Conservation (phyloP, 169 alveolate species). For the Plasmodium ovale region DNA sequence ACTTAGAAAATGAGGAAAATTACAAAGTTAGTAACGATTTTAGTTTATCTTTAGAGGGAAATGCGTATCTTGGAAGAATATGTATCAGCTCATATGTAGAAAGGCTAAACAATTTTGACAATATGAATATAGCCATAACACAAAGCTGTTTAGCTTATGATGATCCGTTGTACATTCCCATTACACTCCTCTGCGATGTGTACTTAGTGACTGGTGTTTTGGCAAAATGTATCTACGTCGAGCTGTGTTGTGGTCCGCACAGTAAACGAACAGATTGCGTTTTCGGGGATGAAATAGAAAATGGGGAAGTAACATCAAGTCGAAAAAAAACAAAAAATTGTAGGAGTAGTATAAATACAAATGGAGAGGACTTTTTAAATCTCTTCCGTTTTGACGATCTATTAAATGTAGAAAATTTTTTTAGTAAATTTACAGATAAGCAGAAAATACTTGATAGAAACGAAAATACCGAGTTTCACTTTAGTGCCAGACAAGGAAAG, state of each 20-base stretch:
- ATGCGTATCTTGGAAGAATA: slow-evolving; percentile 89
- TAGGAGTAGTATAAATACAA: not conserved
- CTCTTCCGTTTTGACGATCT: slow-evolving; percentile 64
- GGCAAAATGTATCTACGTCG: slow-evolving; percentile 78
- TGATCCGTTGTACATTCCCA: slow-evolving; percentile 87
- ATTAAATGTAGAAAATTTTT: slow-evolving; percentile 48
- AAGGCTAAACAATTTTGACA: slow-evolving; percentile 85
- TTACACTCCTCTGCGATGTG: slow-evolving; percentile 88
- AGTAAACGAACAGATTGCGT: slow-evolving; percentile 88
- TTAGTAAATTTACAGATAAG: slow-evolving; percentile 69
- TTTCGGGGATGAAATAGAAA: slow-evolving; percentile 33
- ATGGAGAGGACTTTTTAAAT: slow-evolving; percentile 9
- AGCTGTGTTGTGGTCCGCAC: slow-evolving; percentile 89
- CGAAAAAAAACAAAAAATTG: slow-evolving; percentile 8
- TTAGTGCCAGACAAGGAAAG: slow-evolving; percentile 77
- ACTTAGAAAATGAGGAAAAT: slow-evolving; percentile 68
- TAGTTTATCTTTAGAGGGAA: slow-evolving; percentile 75
- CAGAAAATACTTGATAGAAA: slow-evolving; percentile 78
- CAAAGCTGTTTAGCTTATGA: slow-evolving; percentile 89
- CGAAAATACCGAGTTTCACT: slow-evolving; percentile 76
- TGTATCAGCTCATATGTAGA: slow-evolving; percentile 91
- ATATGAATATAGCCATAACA: slow-evolving; percentile 89
- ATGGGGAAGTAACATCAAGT: slow-evolving; percentile 9
- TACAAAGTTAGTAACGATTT: slow-evolving; percentile 55
- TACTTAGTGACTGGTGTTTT: slow-evolving; percentile 87